Percentiles rank a stretch among this genome's conserved stretches.
phyloP scores from a whole-genome alignment of 1,139 yeast genomes.

The Geotrichum restrictum region DNA sequence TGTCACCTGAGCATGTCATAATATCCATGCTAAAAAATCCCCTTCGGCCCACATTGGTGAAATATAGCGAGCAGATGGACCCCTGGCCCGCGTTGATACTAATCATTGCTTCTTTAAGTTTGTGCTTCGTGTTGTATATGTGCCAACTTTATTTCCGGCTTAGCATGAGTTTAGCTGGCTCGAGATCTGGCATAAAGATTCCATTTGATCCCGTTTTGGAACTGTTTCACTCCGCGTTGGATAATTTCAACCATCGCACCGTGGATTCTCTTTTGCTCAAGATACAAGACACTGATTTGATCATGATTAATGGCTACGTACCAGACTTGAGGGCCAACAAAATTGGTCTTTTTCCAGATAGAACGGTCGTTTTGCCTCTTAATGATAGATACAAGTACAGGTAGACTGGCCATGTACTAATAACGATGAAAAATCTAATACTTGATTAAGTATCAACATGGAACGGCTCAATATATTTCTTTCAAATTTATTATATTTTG shows the following conservation, averaged over 20 bases:
- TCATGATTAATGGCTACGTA: slow-evolving; percentile 8
- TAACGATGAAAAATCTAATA: no score
- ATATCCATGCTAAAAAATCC: background rate
- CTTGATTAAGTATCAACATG: no score
- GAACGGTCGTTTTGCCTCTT: background rate
- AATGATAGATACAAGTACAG: no score
- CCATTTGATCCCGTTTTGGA: background rate
- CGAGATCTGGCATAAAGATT: background rate
- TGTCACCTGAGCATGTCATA: slow-evolving; percentile 3
- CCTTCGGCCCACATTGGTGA: background rate
- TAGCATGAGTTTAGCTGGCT: no score
- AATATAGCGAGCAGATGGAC: background rate
- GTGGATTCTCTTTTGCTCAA: slow-evolving; percentile 2
- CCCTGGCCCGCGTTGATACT: slow-evolving; percentile 1
- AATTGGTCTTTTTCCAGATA: slow-evolving; percentile 2
- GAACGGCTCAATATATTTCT: no score
- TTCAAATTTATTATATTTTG: no score
- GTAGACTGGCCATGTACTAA: background rate
- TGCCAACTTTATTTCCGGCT: no score
- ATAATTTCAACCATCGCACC: background rate
- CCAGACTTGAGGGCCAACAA: slow-evolving; percentile 5
- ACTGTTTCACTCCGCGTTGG: background rate
- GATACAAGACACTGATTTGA: slow-evolving; percentile 8
- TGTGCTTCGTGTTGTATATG: background rate
- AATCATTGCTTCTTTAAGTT: background rate